These are phyloP conservation scores for Cardiospermum halicacabum DNA, from an alignment of 345 rosid genomes.

Conservation along the genomic window DNA sequence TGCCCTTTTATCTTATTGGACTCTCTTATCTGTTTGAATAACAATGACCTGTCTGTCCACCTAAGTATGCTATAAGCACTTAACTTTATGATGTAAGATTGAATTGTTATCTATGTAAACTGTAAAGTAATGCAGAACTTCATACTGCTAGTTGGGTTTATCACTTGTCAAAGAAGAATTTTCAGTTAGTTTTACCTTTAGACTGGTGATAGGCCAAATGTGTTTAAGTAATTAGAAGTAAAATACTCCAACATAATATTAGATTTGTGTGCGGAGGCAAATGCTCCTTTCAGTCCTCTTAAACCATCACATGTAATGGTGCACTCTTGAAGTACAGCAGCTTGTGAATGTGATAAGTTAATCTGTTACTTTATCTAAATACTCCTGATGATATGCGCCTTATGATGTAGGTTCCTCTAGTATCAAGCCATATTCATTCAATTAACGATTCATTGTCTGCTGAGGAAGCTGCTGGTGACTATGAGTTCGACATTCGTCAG, in stretches of 20 bases:
- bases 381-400: conserved; percentile 7
- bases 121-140: not conserved
- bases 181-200: not conserved
- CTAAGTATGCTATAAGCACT: not conserved
- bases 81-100: conserved; percentile 1
- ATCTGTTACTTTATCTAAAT: not conserved
- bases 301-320: too few species aligned
- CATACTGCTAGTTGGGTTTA: not conserved
- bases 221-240: not conserved
- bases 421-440: conserved; percentile 73
- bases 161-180: not conserved
- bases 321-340: not conserved
- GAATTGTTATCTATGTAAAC: not conserved
- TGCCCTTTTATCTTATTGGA: not conserved
- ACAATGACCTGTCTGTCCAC: not conserved
- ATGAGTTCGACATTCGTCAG: conserved; percentile 71
- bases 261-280: not conserved
- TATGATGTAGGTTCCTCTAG: conserved; percentile 57
- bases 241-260: not conserved
- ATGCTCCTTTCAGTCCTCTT: not conserved
- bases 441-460: conserved; percentile 74
- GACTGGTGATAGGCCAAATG: not conserved
- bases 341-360: not conserved
- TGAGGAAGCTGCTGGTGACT: conserved; percentile 75
- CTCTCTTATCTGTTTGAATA: not conserved